phyloP scores from a whole-genome alignment of 1,284 basidiomycete genomes.

The Pyrrhoderma lamaoense region DNA sequence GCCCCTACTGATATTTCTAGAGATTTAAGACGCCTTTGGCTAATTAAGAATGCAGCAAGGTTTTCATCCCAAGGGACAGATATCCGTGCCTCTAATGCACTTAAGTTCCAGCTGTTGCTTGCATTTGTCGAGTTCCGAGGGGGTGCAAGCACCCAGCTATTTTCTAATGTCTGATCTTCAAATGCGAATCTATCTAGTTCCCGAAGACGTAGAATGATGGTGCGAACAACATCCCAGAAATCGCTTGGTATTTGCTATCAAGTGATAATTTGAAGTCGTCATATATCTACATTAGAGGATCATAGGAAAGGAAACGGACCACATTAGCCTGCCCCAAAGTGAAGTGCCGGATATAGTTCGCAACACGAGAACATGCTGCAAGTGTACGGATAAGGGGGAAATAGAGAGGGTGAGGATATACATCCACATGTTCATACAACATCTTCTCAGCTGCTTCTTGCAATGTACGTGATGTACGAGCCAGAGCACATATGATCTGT shows the following conservation, averaged over 20 bases:
- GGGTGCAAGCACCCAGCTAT: conserved; percentile 12
- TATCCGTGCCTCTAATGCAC: conserved; percentile 7
- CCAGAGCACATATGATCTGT: conserved; percentile 5
- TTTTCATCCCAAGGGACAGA: conserved; percentile 12
- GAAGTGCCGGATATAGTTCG: conserved; percentile 9
- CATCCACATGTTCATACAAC: conserved; percentile 12
- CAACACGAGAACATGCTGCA: conserved; percentile 7
- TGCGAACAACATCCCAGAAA: conserved; percentile 13
- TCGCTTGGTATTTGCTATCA: not conserved
- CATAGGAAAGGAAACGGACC: too few relatives aligned
- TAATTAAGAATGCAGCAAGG: conserved; percentile 11
- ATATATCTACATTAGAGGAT: too few relatives aligned
- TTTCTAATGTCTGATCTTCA: conserved; percentile 2
- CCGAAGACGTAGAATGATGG: conserved; percentile 4
- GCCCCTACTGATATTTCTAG: conserved; percentile 3
- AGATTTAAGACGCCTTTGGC: conserved; percentile 6
- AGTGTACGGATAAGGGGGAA: conserved; percentile 7
- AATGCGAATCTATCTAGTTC: conserved; percentile 9
- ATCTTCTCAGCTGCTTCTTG: conserved; percentile 15
- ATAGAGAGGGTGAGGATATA: conserved; percentile 5
- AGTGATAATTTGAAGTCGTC: too few relatives aligned
- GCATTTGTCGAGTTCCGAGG: too few relatives aligned
- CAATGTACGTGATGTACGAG: conserved; percentile 13
- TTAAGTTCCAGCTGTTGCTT: not conserved
- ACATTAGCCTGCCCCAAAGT: not conserved